These are phyloP conservation scores for Coemansia umbellata DNA, from an alignment of 192 early-diverging fungal genomes.

Conservation along the genomic window DNA sequence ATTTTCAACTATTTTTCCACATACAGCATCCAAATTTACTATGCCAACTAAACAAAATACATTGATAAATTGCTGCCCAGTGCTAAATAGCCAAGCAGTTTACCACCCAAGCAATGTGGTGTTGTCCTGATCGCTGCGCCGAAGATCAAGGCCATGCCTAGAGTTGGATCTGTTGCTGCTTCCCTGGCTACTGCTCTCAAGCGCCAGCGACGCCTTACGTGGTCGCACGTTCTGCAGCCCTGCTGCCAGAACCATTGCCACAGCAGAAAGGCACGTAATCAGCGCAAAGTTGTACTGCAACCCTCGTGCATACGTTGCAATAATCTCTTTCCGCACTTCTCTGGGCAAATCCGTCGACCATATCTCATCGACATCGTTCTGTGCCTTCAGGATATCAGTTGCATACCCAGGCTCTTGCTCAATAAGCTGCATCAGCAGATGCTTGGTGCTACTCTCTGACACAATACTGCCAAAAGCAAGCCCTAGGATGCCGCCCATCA, in stretches of 20 bases:
- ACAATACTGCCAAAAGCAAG: slow-evolving; percentile 48
- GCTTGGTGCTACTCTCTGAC: slow-evolving; percentile 43
- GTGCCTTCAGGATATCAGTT: slow-evolving; percentile 31
- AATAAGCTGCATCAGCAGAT: slow-evolving; percentile 21
- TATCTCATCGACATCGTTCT: slow-evolving; percentile 45
- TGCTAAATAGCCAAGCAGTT: too few species aligned
- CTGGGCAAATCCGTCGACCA: slow-evolving; percentile 38
- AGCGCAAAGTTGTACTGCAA: slow-evolving; percentile 45
- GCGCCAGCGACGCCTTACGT: slow-evolving; percentile 29
- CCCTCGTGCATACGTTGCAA: slow-evolving; percentile 43
- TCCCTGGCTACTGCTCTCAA: background rate
- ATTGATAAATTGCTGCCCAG: too few species aligned
- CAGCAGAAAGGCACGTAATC: slow-evolving; percentile 35
- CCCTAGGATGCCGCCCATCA: slow-evolving; percentile 50
- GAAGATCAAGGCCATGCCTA: slow-evolving; percentile 34
- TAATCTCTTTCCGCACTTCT: slow-evolving; percentile 28
- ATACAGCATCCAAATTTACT: too few species aligned
- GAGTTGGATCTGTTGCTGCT: slow-evolving; percentile 18
- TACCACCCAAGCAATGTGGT: too few species aligned
- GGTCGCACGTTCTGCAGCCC: slow-evolving; percentile 36
- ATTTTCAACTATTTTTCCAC: too few species aligned
- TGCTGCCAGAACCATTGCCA: slow-evolving; percentile 33
- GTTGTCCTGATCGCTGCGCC: slow-evolving; percentile 19
- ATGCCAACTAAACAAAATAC: too few species aligned
- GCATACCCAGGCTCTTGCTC: slow-evolving; percentile 30